A percentile compares a stretch with the other conserved stretches of the same genome.
Evolutionary conservation across 805 yeast genomes (phyloP).

Genomic region (Candida sonorensis): DNA sequence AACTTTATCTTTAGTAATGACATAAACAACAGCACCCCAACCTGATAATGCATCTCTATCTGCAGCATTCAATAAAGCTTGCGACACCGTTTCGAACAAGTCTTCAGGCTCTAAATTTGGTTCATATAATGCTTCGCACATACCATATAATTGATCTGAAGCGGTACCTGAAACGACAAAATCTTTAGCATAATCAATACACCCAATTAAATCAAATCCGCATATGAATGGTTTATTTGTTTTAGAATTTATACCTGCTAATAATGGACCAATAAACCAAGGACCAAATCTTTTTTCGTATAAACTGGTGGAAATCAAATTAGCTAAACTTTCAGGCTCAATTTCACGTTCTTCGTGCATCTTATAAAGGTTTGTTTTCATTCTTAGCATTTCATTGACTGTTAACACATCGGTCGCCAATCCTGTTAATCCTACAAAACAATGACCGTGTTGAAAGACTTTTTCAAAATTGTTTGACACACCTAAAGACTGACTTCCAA

Average conservation of each 20-base stretch:
- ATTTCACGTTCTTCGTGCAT: conserved; percentile 85
- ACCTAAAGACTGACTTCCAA: conserved; percentile 92
- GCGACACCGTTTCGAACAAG: conserved; percentile 90
- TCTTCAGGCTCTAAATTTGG: conserved; percentile 93
- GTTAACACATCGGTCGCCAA: conserved; percentile 92
- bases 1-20: conserved; percentile 88
- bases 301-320: conserved; percentile 81
- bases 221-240: conserved; percentile 84
- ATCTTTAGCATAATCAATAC: conserved; percentile 91
- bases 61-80: conserved; percentile 86
- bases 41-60: conserved; percentile 98
- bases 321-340: conserved; percentile 92
- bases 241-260: conserved; percentile 87
- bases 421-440: conserved; percentile 89
- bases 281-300: conserved; percentile 94
- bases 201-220: conserved; percentile 94
- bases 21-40: conserved; percentile 96
- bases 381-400: conserved; percentile 70
- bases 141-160: conserved; percentile 92
- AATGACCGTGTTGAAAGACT: conserved; percentile 78
- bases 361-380: conserved; percentile 82
- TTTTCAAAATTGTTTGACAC: conserved; percentile 90
- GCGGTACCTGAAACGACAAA: conserved; percentile 96
- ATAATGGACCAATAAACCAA: conserved; percentile 93
- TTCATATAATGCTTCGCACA: conserved; percentile 96